These are phyloP conservation scores for Annona squamosa DNA, from an alignment of 164 flowering plant genomes.

Conservation along the genomic window DNA sequence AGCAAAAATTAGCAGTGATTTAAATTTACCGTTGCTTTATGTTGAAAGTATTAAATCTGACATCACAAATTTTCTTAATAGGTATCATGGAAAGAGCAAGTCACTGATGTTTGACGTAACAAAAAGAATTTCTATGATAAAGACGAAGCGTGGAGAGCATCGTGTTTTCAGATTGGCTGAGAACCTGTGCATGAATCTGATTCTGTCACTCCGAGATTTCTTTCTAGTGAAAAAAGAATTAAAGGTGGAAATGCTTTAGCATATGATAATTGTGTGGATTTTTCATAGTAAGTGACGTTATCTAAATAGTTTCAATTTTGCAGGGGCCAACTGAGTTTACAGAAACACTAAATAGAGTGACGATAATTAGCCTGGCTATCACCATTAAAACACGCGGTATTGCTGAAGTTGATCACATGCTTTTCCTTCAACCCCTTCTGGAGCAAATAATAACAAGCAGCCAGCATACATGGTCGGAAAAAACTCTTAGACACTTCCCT, in stretches of 20 bases:
- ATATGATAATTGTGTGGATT: not conserved
- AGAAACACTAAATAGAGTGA: slow-evolving; percentile 84
- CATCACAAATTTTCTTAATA: slow-evolving; percentile 18
- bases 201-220: slow-evolving; percentile 79
- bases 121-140: slow-evolving; percentile 71
- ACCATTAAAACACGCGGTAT: slow-evolving; percentile 92
- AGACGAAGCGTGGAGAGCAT: slow-evolving; percentile 93
- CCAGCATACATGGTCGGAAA: slow-evolving; percentile 96
- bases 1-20: not conserved
- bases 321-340: slow-evolving; percentile 96
- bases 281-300: not conserved
- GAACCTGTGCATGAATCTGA: slow-evolving; percentile 90
- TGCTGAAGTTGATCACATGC: slow-evolving; percentile 81
- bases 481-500: slow-evolving; percentile 82
- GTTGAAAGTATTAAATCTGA: not conserved
- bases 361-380: slow-evolving; percentile 80
- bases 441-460: slow-evolving; percentile 82
- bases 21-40: not conserved
- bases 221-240: slow-evolving; percentile 85
- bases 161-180: slow-evolving; percentile 93
- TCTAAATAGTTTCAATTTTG: slow-evolving; percentile 8
- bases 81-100: slow-evolving; percentile 92
- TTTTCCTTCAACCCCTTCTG: slow-evolving; percentile 70
- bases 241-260: slow-evolving; percentile 45
- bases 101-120: slow-evolving; percentile 85